Conservation (phyloP, 805 yeast genomes). For the Naumovozyma castellii region DNA sequence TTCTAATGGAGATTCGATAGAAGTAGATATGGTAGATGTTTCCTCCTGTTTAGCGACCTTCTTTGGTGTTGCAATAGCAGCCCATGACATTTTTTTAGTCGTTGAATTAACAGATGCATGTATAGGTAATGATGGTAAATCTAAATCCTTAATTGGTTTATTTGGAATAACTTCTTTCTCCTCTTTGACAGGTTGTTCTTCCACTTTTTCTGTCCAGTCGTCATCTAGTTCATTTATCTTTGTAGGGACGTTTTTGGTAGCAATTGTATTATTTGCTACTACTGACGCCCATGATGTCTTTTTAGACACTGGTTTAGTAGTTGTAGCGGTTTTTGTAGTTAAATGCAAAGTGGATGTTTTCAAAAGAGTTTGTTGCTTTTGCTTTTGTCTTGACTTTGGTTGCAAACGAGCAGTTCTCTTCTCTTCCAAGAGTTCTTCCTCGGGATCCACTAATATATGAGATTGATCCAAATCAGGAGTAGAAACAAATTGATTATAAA, state of each 20-base stretch:
- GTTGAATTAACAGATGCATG: conserved; percentile 3
- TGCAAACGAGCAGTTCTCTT: background rate
- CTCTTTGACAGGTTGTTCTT: no score
- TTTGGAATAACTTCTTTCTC: background rate
- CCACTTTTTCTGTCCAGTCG: conserved; percentile 3
- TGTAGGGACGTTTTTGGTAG: conserved; percentile 8
- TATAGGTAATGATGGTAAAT: conserved; percentile 5
- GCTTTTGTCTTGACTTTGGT: background rate
- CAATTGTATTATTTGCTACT: conserved; percentile 6
- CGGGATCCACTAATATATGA: background rate
- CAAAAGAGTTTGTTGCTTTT: conserved; percentile 15
- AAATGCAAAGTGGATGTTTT: background rate
- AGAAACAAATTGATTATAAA: background rate
- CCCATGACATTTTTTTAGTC: conserved; percentile 47
- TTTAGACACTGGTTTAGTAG: conserved; percentile 20
- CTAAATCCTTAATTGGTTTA: background rate
- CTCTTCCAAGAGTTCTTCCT: background rate
- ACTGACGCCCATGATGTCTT: conserved; percentile 33
- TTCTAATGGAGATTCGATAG: conserved; percentile 13
- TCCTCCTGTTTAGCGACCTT: conserved; percentile 21
- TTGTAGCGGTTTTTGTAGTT: no score
- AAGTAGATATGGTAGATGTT: background rate
- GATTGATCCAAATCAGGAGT: background rate
- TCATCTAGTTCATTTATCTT: conserved; percentile 5
- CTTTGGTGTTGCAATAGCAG: conserved; percentile 55